Evolutionary conservation across 441 rosid species (phyloP).

Genomic region (Populus hybrid): DNA sequence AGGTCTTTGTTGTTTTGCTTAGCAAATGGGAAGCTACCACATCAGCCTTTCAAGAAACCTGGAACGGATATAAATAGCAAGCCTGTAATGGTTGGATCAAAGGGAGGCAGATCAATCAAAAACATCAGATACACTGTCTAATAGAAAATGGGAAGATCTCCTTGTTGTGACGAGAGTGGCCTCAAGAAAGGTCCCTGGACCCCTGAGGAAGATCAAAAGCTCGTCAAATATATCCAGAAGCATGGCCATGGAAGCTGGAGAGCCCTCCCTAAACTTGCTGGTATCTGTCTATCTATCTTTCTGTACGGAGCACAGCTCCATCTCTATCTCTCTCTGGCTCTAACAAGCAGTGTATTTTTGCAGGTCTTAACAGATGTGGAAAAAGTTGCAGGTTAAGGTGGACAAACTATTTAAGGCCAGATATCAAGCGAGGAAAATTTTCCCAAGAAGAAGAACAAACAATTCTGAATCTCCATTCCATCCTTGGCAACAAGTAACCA

Average conservation of each 20-base stretch:
- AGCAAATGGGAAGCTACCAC: slow-evolving; percentile 29
- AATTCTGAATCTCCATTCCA: slow-evolving; percentile 79
- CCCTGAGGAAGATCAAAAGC: slow-evolving; percentile 83
- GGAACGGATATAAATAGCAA: slow-evolving; percentile 46
- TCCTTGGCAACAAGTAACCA: slow-evolving; percentile 77
- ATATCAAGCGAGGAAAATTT: slow-evolving; percentile 81
- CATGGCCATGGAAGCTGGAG: slow-evolving; percentile 97
- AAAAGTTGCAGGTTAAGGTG: slow-evolving; percentile 90
- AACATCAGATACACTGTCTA: background rate
- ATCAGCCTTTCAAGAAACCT: slow-evolving; percentile 7
- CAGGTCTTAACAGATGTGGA: slow-evolving; percentile 74
- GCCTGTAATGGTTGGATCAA: slow-evolving; percentile 43
- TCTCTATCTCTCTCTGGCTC: background rate
- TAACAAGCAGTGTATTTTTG: background rate
- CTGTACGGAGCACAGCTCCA: too few relatives aligned
- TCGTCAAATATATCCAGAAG: slow-evolving; percentile 53
- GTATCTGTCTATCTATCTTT: slow-evolving; percentile 13
- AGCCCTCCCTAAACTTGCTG: slow-evolving; percentile 85
- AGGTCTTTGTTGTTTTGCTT: background rate
- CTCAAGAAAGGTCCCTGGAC: slow-evolving; percentile 80
- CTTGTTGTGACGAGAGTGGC: slow-evolving; percentile 42
- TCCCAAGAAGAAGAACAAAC: slow-evolving; percentile 82
- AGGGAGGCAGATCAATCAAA: slow-evolving; percentile 39
- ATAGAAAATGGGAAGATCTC: slow-evolving; percentile 69
- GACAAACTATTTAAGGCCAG: slow-evolving; percentile 34